These are phyloP conservation scores for Triangularia setosa DNA, from an alignment of 2,329 filamentous ascomycete genomes.

Conservation along the genomic window DNA sequence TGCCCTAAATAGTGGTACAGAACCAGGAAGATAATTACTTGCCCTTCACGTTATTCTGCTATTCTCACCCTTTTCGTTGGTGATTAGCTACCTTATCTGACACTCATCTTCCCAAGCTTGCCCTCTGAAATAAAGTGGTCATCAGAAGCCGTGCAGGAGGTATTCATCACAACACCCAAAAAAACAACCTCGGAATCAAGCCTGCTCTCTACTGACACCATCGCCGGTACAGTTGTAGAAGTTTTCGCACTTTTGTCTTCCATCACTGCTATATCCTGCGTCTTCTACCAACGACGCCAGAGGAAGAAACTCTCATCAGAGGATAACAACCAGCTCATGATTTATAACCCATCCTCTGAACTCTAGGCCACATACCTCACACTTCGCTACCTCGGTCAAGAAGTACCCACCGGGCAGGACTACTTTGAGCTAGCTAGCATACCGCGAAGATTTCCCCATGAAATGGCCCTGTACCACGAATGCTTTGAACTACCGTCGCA, in stretches of 20 bases:
- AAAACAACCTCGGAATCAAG: not conserved
- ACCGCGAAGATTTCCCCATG: not conserved
- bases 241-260: not conserved
- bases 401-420: not conserved
- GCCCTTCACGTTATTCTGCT: not conserved
- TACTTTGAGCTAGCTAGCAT: not conserved
- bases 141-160: not conserved
- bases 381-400: not conserved
- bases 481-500: not conserved
- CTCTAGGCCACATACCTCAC: not conserved
- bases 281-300: not conserved
- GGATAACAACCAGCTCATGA: not conserved
- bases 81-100: not conserved
- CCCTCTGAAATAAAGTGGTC: constrained; percentile 5
- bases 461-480: not conserved
- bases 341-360: not conserved
- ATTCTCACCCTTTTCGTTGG: too few species aligned
- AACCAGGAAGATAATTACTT: not conserved
- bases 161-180: constrained; percentile 6
- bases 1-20: constrained; percentile 16
- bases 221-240: not conserved
- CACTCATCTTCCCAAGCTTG: constrained; percentile 13
- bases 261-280: not conserved
- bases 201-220: not conserved
- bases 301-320: not conserved